A percentile compares a stretch with the other conserved stretches of the same genome.
phyloP scores from a whole-genome alignment of 352 stramenopile species.

The Phytopythium delawarense region DNA sequence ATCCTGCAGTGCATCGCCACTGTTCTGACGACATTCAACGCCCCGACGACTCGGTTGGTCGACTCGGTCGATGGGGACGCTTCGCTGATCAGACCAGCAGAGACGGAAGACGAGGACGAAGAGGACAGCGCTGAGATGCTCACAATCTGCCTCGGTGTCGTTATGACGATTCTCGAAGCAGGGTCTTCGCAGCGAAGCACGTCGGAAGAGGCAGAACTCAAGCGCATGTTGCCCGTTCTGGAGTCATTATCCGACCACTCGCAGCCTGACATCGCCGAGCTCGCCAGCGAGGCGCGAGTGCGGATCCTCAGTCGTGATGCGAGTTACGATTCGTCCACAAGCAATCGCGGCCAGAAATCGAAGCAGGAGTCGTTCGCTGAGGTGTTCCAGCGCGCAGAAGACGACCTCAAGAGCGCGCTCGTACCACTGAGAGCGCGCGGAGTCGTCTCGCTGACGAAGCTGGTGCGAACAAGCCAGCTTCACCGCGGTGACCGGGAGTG shows the following conservation, averaged over 20 bases:
- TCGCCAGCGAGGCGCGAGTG: slow-evolving; percentile 57
- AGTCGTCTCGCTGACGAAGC: slow-evolving; percentile 69
- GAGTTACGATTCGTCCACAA: not conserved
- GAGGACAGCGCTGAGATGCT: slow-evolving; percentile 66
- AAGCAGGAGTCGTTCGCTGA: slow-evolving; percentile 49
- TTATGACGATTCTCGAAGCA: slow-evolving; percentile 78
- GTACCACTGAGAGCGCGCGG: slow-evolving; percentile 73
- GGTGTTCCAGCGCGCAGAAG: slow-evolving; percentile 41
- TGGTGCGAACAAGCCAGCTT: slow-evolving; percentile 54
- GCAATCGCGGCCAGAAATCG: slow-evolving; percentile 1
- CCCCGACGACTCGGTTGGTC: slow-evolving; percentile 19
- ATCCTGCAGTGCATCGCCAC: slow-evolving; percentile 71
- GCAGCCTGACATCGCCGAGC: slow-evolving; percentile 62
- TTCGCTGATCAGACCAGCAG: not conserved
- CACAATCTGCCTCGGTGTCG: slow-evolving; percentile 69
- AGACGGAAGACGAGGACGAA: slow-evolving; percentile 16
- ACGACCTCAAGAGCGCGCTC: slow-evolving; percentile 56
- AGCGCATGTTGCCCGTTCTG: slow-evolving; percentile 57
- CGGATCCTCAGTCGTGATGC: slow-evolving; percentile 55
- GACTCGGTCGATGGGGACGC: slow-evolving; percentile 11
- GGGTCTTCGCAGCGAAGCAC: slow-evolving; percentile 40
- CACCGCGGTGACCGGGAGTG: slow-evolving; percentile 38
- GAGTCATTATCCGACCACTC: slow-evolving; percentile 47
- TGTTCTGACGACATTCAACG: slow-evolving; percentile 60
- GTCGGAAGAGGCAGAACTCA: slow-evolving; percentile 53